These are phyloP conservation scores for Cucumis melo DNA, from an alignment of 306 rosid genomes.

Conservation along the genomic window DNA sequence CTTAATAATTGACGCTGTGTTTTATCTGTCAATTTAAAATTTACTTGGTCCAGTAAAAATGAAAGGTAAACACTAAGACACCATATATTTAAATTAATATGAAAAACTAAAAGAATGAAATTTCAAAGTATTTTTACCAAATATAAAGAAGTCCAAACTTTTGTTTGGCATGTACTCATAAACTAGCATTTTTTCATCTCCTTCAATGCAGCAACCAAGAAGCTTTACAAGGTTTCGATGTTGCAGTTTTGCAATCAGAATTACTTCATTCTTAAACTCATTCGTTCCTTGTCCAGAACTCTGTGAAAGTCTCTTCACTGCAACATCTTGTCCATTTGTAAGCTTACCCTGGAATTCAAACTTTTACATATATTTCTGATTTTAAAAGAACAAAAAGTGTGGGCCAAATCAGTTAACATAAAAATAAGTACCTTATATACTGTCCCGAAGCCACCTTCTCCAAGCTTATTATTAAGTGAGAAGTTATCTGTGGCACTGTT, in stretches of 20 bases:
- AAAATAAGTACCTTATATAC: conserved; percentile 27
- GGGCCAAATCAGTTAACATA: neutral
- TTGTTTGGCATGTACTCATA: conserved; percentile 16
- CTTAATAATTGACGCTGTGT: neutral
- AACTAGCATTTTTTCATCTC: conserved; percentile 29
- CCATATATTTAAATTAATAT: neutral
- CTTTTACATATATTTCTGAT: neutral
- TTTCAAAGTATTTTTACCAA: conserved; percentile 25
- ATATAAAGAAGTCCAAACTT: conserved; percentile 54
- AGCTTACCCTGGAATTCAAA: conserved; percentile 34
- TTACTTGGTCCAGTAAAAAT: neutral
- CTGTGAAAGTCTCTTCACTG: conserved; percentile 46
- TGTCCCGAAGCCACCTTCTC: conserved; percentile 32
- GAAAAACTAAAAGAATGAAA: neutral
- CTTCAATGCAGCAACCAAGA: conserved; percentile 44
- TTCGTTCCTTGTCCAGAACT: conserved; percentile 44
- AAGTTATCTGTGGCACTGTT: conserved; percentile 33
- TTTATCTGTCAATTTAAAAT: neutral
- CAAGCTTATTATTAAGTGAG: conserved; percentile 17
- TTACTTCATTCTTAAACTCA: conserved; percentile 53
- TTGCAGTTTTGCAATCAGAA: conserved; percentile 47
- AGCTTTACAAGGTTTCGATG: conserved; percentile 58
- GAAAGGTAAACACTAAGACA: neutral
- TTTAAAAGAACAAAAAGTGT: neutral
- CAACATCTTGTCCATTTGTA: conserved; percentile 33